Base-by-base conservation (phyloP, 208 protist species). In the Angomonas deanei region DNA sequence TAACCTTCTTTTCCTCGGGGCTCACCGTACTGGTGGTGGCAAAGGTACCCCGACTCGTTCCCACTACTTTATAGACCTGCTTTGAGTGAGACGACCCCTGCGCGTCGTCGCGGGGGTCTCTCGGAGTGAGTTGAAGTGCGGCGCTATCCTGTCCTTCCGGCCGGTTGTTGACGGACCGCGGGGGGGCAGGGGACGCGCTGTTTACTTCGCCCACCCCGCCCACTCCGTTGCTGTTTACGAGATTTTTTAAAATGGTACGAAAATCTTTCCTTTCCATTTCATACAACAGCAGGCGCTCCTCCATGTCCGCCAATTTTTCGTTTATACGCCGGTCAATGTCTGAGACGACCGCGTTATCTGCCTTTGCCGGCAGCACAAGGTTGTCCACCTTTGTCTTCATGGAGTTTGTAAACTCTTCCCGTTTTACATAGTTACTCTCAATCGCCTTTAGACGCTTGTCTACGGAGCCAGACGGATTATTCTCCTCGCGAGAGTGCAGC, bases 211-310 rank as follows among this genome's bases (percentile, higher is more conserved):
- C n/a, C n/a, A n/a, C n/a, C n/a, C n/a, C 31, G 34, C n/a, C 28
- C 28, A 19, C 33, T 32, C n/a, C 46, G 8, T n/a, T 17, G 10
- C 1, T 11, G 38, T 19, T 61, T 19, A 56, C 28, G 15, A 56
- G 5, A 3, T 11, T 31, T 10, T 76, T 68, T 31, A 93, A 36
- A 1, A 82, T 72, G 47, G 70, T 61, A 50, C 84, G 79, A 64
- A 92, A 84, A 54, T 91, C 88, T 19, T 72, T 66, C 23, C 84
- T 64, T 53, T 94, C 88, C 0, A 85, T 73, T 50, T 94, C 88
- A 21, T 82, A 86, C 34, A 80, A 79, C n/a, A 80, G 70, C 49
- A 88, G 66, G 3, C 88, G 78, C 64, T 94, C 88, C 61, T 91
- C 82, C 0, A 94, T 42, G 17, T 92, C 73, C n/a, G 66, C 74